These are phyloP conservation scores for Calonectria montana DNA, from an alignment of 2,329 filamentous ascomycete genomes.

Conservation along the genomic window DNA sequence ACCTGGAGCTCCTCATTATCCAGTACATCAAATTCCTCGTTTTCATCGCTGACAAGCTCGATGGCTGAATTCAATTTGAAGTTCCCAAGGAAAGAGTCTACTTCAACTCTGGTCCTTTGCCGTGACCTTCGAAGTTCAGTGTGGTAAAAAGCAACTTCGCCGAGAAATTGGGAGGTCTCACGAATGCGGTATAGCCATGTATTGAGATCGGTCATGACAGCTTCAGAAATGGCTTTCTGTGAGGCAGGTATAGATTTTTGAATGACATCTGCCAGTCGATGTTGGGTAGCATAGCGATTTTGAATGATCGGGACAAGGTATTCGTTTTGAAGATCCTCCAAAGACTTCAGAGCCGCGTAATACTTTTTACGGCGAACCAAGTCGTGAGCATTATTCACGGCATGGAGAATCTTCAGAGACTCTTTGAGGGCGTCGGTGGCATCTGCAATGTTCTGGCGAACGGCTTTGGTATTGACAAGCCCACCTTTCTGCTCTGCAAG, in stretches of 20 bases:
- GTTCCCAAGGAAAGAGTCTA: conserved; percentile 78
- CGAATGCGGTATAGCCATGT: conserved; percentile 96
- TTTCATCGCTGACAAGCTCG: conserved; percentile 94
- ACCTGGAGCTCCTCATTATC: conserved; percentile 96
- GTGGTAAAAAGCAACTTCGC: conserved; percentile 96
- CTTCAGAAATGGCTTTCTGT: conserved; percentile 92
- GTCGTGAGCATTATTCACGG: conserved; percentile 95
- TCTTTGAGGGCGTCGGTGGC: conserved; percentile 89
- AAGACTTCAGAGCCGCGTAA: conserved; percentile 90
- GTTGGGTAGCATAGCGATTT: conserved; percentile 90
- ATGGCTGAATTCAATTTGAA: conserved; percentile 97
- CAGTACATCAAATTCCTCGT: conserved; percentile 93
- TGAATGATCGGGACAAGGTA: conserved; percentile 80
- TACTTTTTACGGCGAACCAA: conserved; percentile 93
- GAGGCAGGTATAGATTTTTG: conserved; percentile 95
- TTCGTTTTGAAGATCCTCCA: conserved; percentile 96
- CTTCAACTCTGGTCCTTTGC: conserved; percentile 84
- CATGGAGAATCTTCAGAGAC: conserved; percentile 89
- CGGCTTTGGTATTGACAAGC: conserved; percentile 89
- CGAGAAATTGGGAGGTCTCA: conserved; percentile 95
- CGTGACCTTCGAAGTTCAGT: conserved; percentile 87
- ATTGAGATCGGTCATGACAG: conserved; percentile 96
- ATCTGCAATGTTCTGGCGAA: conserved; percentile 96
- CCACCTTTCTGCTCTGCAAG: conserved; percentile 94
- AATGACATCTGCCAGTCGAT: conserved; percentile 94